These are phyloP conservation scores for Brassica cretica DNA, from an alignment of 345 rosid species.

Conservation along the genomic window DNA sequence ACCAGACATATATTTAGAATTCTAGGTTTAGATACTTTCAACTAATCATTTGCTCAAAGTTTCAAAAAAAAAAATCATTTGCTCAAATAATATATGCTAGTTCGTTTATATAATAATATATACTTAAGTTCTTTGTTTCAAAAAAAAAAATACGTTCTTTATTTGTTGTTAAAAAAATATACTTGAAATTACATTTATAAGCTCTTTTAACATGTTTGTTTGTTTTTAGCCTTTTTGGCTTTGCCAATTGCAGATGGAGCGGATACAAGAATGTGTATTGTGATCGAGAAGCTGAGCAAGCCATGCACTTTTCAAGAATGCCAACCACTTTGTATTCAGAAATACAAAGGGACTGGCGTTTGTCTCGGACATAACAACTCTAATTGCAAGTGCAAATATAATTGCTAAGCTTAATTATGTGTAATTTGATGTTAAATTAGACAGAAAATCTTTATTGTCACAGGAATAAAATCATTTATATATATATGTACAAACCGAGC, in stretches of 20 bases:
- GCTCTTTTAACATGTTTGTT: neutral
- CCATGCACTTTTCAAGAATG: constrained; percentile 26
- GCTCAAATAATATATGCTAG: neutral
- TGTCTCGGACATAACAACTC: neutral
- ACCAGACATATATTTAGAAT: neutral
- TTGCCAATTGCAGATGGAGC: constrained; percentile 23
- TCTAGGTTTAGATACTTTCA: neutral
- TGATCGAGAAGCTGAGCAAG: neutral
- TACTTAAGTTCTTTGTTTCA: neutral
- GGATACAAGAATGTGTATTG: neutral
- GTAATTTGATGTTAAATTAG: neutral
- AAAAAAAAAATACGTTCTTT: neutral
- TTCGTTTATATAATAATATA: neutral
- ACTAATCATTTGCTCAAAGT: neutral
- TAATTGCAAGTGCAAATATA: constrained; percentile 1
- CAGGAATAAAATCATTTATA: no score
- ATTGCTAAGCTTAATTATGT: neutral
- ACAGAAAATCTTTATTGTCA: neutral
- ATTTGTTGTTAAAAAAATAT: neutral
- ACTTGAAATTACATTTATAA: neutral
- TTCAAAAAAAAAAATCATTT: neutral
- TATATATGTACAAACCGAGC: no score
- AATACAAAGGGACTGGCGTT: constrained; percentile 6
- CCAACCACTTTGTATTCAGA: constrained; percentile 9
- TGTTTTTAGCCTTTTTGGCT: constrained; percentile 9